These are phyloP conservation scores for Pugionium cornutum DNA, from an alignment of 345 rosid species.

Conservation along the genomic window DNA sequence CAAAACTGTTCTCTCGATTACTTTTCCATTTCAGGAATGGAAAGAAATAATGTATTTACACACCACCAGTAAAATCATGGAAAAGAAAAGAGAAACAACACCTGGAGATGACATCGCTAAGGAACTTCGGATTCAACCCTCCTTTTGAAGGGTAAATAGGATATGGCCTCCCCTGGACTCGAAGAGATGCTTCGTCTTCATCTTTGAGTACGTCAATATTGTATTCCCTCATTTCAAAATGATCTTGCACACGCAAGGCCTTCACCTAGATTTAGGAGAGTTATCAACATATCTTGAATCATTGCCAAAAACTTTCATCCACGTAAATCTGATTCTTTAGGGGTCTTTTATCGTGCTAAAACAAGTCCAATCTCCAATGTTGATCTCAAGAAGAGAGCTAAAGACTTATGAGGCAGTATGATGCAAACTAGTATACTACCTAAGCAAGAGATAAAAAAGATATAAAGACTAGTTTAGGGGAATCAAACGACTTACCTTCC, in stretches of 20 bases:
- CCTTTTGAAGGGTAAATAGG: conserved; percentile 97
- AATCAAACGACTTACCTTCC: conserved; percentile 60
- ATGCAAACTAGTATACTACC: conserved; percentile 18
- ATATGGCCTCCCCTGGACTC: conserved; percentile 66
- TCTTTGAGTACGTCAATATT: conserved; percentile 74
- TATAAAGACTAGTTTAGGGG: conserved; percentile 14
- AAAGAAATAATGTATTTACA: not conserved
- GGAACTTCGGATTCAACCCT: conserved; percentile 65
- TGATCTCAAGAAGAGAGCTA: conserved; percentile 11
- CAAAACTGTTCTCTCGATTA: conserved; percentile 9
- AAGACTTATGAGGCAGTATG: conserved; percentile 7
- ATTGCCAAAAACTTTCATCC: conserved; percentile 18
- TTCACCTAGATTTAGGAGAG: conserved; percentile 35
- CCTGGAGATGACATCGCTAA: conserved; percentile 72
- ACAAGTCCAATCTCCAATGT: conserved; percentile 11
- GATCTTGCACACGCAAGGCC: conserved; percentile 56
- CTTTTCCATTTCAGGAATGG: not conserved
- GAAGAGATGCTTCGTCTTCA: conserved; percentile 58
- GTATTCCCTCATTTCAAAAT: conserved; percentile 90
- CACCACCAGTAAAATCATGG: not conserved
- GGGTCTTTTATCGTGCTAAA: conserved; percentile 2
- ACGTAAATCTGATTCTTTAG: not conserved
- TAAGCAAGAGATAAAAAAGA: conserved; percentile 10
- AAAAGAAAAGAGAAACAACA: conserved; percentile 41
- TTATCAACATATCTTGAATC: conserved; percentile 24